A percentile compares a stretch with the other conserved stretches of the same genome.
These are phyloP conservation scores for Kurtzmaniella fragi DNA, from an alignment of 805 yeast species.

Conservation along the genomic window DNA sequence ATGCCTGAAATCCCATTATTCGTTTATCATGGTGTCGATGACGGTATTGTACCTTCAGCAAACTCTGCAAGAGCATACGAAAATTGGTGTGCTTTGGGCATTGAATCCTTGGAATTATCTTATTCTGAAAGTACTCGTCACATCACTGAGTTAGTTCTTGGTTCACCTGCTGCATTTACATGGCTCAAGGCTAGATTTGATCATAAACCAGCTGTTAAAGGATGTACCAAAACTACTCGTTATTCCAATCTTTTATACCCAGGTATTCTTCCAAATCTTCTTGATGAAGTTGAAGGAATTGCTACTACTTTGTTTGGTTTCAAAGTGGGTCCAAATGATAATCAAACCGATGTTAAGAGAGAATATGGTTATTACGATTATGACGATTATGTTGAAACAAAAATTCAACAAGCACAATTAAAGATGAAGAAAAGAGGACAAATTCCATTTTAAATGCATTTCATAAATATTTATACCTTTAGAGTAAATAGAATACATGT, in stretches of 20 bases:
- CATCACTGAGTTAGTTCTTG: constrained; percentile 11
- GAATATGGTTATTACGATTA: no score
- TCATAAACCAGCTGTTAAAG: constrained; percentile 6
- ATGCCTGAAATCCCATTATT: constrained; percentile 18
- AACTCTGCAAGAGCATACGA: constrained; percentile 12
- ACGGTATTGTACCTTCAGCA: constrained; percentile 13
- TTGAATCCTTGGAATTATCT: constrained; percentile 19
- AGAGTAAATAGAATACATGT: no score
- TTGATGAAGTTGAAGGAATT: constrained; percentile 10
- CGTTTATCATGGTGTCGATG: constrained; percentile 15
- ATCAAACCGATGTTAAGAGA: no score
- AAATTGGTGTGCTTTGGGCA: constrained; percentile 19
- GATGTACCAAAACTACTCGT: constrained; percentile 8
- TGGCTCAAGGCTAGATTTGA: constrained; percentile 12
- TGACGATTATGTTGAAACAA: no score
- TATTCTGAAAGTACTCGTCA: constrained; percentile 14
- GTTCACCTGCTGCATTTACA: constrained; percentile 14
- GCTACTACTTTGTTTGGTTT: constrained; percentile 12
- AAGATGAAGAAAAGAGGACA: no score
- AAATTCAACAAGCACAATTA: no score
- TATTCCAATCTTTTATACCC: constrained; percentile 9
- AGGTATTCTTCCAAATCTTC: constrained; percentile 31
- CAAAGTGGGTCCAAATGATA: constrained; percentile 13
- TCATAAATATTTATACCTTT: no score
- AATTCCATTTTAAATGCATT: no score